These are phyloP conservation scores for Nevesoporus exiguus DNA, from an alignment of 768 basidiomycete species.

Conservation along the genomic window DNA sequence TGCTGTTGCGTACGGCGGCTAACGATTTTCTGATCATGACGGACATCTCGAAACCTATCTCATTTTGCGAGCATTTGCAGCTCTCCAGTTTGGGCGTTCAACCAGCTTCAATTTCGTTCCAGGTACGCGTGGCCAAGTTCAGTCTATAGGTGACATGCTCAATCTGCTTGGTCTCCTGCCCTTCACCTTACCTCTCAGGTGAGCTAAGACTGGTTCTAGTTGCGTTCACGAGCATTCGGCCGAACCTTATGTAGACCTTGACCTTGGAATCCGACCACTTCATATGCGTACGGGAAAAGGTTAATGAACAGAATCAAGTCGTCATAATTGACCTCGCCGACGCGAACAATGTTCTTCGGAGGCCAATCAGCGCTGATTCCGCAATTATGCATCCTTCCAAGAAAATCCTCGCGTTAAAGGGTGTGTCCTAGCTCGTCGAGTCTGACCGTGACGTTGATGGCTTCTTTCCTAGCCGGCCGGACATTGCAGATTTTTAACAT, in stretches of 20 bases:
- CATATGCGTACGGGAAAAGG: slow-evolving; percentile 96
- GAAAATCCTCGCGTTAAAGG: slow-evolving; percentile 95
- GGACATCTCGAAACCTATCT: slow-evolving; percentile 62
- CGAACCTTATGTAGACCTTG: slow-evolving; percentile 56
- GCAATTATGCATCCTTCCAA: slow-evolving; percentile 97
- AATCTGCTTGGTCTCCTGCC: slow-evolving; percentile 6
- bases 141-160: slow-evolving; percentile 13
- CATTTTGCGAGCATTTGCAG: slow-evolving; percentile 89
- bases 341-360: slow-evolving; percentile 93
- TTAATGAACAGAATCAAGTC: slow-evolving; percentile 94
- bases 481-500: slow-evolving; percentile 98
- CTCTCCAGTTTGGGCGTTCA: slow-evolving; percentile 95
- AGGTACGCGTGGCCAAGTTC: slow-evolving; percentile 54
- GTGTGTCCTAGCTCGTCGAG: slow-evolving; percentile 34
- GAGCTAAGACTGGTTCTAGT: slow-evolving; percentile 3
- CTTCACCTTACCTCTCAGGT: slow-evolving; percentile 16
- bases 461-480: slow-evolving; percentile 61
- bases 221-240: slow-evolving; percentile 1
- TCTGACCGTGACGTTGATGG: slow-evolving; percentile 5
- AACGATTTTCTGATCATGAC: slow-evolving; percentile 26
- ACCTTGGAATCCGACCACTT: slow-evolving; percentile 98
- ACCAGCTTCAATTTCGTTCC: slow-evolving; percentile 95
- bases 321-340: slow-evolving; percentile 98
- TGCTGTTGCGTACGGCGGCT: slow-evolving; percentile 13
- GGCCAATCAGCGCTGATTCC: slow-evolving; percentile 97